Conservation (phyloP, 345 rosid genomes). For the Excoecaria cochinchinensis region DNA sequence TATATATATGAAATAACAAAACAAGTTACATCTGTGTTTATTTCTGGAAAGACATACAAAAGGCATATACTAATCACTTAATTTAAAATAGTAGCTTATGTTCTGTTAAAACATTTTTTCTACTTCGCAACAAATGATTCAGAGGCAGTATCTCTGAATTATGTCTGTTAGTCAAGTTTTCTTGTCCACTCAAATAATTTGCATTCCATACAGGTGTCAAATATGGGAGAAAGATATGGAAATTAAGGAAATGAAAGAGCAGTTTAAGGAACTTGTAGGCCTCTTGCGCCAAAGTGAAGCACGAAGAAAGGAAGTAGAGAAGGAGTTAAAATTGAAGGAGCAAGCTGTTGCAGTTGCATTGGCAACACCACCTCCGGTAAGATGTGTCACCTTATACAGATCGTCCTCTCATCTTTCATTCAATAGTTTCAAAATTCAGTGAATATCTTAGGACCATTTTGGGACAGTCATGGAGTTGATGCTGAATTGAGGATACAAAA, state of each 20-base stretch:
- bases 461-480: not conserved
- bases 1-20: not conserved
- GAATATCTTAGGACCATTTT: not conserved
- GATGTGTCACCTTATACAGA: conserved; percentile 12
- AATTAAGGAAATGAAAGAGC: conserved; percentile 89
- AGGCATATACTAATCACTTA: too few species aligned
- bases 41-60: not conserved
- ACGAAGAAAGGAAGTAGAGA: conserved; percentile 73
- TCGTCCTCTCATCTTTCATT: conserved; percentile 3
- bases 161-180: not conserved
- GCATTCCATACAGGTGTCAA: conserved; percentile 60
- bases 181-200: conserved; percentile 7
- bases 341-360: conserved; percentile 64
- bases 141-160: not conserved
- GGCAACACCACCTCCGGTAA: conserved; percentile 65
- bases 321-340: conserved; percentile 78
- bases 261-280: conserved; percentile 80
- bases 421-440: not conserved
- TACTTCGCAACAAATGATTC: not conserved
- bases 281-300: conserved; percentile 73
- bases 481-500: not conserved
- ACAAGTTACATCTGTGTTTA: not conserved
- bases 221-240: conserved; percentile 93
- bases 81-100: not conserved
- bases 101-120: not conserved